Percentiles rank a stretch among this genome's conserved stretches.
Conservation (phyloP, 2,329 filamentous ascomycete species). For the Sarocladiaceae sp. region DNA sequence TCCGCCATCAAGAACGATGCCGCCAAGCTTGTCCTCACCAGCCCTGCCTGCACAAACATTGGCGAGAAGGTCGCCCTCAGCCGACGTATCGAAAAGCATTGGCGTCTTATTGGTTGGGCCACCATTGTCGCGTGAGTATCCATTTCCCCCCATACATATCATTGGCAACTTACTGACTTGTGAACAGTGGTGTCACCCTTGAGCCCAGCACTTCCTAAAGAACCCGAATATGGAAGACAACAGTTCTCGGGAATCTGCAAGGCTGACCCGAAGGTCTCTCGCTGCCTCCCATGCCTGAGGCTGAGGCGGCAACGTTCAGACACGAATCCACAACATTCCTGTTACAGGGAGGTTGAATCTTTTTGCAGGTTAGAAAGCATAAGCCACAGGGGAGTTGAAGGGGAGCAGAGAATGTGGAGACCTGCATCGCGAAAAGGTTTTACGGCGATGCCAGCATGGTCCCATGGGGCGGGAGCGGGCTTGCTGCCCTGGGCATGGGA, state of each 20-base stretch:
- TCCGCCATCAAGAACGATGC: conserved; percentile 96
- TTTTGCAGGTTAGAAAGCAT: background rate
- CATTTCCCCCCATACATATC: background rate
- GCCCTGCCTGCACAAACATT: conserved; percentile 92
- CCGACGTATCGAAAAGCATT: conserved; percentile 98
- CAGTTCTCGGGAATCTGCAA: background rate
- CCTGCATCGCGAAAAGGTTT: background rate
- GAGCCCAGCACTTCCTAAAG: conserved; percentile 45
- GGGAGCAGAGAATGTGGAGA: background rate
- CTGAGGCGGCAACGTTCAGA: background rate
- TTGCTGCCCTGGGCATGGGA: background rate
- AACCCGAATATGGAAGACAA: background rate
- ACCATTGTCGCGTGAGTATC: conserved; percentile 65
- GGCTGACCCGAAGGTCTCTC: background rate
- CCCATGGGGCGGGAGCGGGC: too few species aligned
- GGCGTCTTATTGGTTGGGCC: conserved; percentile 91
- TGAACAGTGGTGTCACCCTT: conserved; percentile 47
- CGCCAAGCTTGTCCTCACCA: conserved; percentile 89
- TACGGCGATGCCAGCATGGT: too few species aligned
- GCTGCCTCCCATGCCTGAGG: conserved; percentile 2
- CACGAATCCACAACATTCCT: background rate
- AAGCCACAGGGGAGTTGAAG: background rate
- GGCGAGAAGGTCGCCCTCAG: conserved; percentile 97
- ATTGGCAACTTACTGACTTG: conserved; percentile 10
- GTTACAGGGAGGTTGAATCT: background rate